Percentiles rank a stretch among this genome's conserved stretches.
Evolutionary conservation across 225 moss, liverwort and hornwort species (phyloP).

Genomic region (Bryoerythrophyllum caledonicum): DNA sequence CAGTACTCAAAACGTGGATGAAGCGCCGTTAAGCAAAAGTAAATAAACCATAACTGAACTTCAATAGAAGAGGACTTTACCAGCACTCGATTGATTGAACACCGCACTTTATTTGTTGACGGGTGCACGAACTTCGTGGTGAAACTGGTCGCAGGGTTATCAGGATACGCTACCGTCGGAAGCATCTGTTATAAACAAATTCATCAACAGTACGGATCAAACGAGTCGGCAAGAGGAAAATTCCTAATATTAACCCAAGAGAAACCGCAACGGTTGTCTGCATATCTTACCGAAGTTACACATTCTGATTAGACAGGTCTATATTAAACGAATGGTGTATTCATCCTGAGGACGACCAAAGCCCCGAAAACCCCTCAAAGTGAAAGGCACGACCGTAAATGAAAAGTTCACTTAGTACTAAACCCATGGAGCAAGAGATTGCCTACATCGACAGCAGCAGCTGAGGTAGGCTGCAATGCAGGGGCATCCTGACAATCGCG

Average conservation of each 20-base stretch:
- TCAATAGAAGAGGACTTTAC: constrained; percentile 44
- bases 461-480: constrained; percentile 86
- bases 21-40: background rate
- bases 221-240: background rate
- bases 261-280: background rate
- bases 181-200: constrained; percentile 62
- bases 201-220: constrained; percentile 20
- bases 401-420: background rate
- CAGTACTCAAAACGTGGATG: constrained; percentile 10
- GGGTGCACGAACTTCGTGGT: constrained; percentile 99
- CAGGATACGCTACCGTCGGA: constrained; percentile 87
- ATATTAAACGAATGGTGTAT: background rate
- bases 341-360: constrained; percentile 7
- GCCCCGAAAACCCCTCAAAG: background rate
- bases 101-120: constrained; percentile 99
- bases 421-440: constrained; percentile 11
- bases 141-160: constrained; percentile 94
- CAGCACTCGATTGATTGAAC: constrained; percentile 97
- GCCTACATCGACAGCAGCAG: constrained; percentile 85
- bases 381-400: constrained; percentile 5
- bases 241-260: background rate
- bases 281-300: background rate
- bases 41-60: background rate
- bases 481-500: constrained; percentile 91
- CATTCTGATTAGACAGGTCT: background rate